phyloP scores from a whole-genome alignment of 768 basidiomycete species.

The Asterophora parasitica region DNA sequence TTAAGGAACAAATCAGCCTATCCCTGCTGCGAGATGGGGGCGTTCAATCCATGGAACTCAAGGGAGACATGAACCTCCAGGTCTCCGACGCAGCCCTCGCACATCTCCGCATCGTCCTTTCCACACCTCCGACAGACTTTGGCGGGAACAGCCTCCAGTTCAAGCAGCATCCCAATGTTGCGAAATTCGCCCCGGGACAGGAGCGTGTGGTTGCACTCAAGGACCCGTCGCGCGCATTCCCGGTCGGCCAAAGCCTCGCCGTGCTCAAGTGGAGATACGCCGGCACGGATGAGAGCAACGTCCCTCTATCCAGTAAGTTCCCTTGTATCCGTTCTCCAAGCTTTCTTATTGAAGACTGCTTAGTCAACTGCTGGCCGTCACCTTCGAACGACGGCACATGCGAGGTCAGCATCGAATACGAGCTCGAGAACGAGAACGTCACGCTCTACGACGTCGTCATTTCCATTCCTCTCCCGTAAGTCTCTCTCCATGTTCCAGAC shows the following conservation, averaged over 20 bases:
- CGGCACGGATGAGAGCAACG: conserved; percentile 86
- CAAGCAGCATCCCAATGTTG: conserved; percentile 96
- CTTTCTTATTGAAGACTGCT: background rate
- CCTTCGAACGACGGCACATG: conserved; percentile 88
- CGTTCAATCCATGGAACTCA: conserved; percentile 82
- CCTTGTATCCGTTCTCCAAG: too few relatives aligned
- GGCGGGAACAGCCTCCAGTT: conserved; percentile 75
- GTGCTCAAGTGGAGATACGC: conserved; percentile 92
- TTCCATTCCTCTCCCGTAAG: conserved; percentile 90
- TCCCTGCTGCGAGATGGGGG: conserved; percentile 89
- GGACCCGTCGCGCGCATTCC: conserved; percentile 79
- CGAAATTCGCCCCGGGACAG: conserved; percentile 70
- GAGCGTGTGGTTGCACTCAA: conserved; percentile 72
- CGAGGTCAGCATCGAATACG: conserved; percentile 96
- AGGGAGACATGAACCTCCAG: conserved; percentile 91
- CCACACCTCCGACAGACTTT: conserved; percentile 50
- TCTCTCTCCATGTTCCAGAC: conserved; percentile 15
- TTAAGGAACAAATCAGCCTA: conserved; percentile 80
- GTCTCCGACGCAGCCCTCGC: conserved; percentile 73
- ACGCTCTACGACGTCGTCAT: conserved; percentile 82
- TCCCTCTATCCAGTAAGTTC: conserved; percentile 83
- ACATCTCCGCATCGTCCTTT: conserved; percentile 65
- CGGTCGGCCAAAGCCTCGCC: conserved; percentile 78
- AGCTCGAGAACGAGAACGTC: conserved; percentile 82
- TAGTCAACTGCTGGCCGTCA: conserved; percentile 97